phyloP scores from a whole-genome alignment of 2,329 filamentous ascomycete species.

The Thielaviopsis cerberus region DNA sequence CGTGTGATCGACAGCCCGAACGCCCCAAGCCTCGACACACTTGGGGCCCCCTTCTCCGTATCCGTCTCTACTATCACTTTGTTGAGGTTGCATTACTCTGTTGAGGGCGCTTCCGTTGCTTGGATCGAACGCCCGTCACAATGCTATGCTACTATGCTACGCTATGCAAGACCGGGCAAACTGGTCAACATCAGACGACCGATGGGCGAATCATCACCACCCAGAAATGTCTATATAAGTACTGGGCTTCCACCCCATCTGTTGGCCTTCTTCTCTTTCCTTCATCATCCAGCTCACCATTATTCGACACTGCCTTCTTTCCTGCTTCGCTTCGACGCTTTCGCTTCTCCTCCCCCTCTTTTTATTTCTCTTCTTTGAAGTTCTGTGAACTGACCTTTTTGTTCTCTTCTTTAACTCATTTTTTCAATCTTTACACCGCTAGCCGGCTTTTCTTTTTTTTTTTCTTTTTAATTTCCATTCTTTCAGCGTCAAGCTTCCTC shows the following conservation, averaged over 20 bases:
- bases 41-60: background rate
- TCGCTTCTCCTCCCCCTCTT: slow-evolving; percentile 7
- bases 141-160: background rate
- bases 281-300: slow-evolving; percentile 6
- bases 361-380: slow-evolving; percentile 9
- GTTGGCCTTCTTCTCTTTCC: background rate
- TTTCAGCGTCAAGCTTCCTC: slow-evolving; percentile 17
- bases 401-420: slow-evolving; percentile 2
- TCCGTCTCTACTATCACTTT: background rate
- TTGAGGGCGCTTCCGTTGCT: background rate
- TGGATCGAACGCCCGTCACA: background rate
- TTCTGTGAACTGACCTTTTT: slow-evolving; percentile 9
- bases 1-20: background rate
- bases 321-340: slow-evolving; percentile 3
- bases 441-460: slow-evolving; percentile 14
- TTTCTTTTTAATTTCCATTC: slow-evolving; percentile 16
- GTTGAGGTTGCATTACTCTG: background rate
- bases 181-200: background rate
- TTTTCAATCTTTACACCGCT: slow-evolving; percentile 14
- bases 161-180: background rate
- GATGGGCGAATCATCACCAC: too few relatives aligned
- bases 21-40: background rate
- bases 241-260: background rate
- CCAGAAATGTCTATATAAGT: background rate
- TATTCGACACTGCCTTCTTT: background rate